Conservation (phyloP, 1,139 yeast species). For the Pichia sp. region DNA sequence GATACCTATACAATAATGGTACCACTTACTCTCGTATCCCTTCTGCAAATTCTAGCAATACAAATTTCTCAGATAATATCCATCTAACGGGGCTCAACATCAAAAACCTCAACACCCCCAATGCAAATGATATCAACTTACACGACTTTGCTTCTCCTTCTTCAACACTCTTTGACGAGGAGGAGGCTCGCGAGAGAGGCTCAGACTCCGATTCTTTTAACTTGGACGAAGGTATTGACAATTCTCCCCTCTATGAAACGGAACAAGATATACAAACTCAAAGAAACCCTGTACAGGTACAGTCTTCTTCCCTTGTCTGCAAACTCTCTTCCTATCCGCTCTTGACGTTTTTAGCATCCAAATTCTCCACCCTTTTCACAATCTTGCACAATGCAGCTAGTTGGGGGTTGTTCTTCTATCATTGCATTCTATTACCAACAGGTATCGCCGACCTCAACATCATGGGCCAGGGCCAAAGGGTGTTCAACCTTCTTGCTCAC, state of each 20-base stretch:
- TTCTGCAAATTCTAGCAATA: background rate
- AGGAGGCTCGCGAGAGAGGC: too few relatives aligned
- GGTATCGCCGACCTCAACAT: slow-evolving; percentile 72
- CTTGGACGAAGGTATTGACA: too few relatives aligned
- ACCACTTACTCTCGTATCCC: background rate
- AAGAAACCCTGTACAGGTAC: too few relatives aligned
- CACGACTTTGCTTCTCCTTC: slow-evolving; percentile 29
- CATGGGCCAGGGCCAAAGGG: slow-evolving; percentile 57
- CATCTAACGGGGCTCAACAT: background rate
- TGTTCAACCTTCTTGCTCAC: slow-evolving; percentile 86
- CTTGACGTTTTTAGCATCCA: slow-evolving; percentile 29
- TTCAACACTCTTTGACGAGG: slow-evolving; percentile 33
- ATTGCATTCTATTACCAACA: slow-evolving; percentile 54
- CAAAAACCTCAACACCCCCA: too few relatives aligned
- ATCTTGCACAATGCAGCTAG: slow-evolving; percentile 48
- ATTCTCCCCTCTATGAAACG: too few relatives aligned
- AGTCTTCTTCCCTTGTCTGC: too few relatives aligned
- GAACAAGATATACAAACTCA: too few relatives aligned
- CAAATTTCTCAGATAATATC: background rate
- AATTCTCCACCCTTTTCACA: slow-evolving; percentile 33
- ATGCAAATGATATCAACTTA: background rate
- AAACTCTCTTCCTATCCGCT: slow-evolving; percentile 27
- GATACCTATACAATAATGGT: background rate
- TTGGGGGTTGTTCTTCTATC: slow-evolving; percentile 59
- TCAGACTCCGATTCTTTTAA: slow-evolving; percentile 21